Percentiles rank a stretch among this genome's conserved stretches.
phyloP scores from a whole-genome alignment of 2,329 filamentous ascomycete genomes.

The Pseudocercospora eumusae region DNA sequence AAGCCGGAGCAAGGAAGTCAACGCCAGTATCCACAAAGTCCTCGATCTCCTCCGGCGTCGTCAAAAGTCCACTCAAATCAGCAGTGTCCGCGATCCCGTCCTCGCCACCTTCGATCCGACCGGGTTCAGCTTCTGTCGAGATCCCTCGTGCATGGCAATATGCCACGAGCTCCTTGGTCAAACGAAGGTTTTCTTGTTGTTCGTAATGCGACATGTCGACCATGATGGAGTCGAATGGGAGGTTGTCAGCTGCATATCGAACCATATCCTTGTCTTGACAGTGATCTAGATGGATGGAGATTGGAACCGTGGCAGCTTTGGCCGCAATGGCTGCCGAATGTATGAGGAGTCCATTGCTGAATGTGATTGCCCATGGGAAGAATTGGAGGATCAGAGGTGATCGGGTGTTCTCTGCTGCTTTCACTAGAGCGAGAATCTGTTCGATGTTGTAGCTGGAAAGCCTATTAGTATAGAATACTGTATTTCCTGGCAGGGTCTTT shows the following conservation, averaged over 20 bases:
- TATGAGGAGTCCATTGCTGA: conserved; percentile 33
- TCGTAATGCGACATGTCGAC: conserved; percentile 42
- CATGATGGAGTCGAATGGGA: conserved; percentile 39
- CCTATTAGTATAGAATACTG: not conserved
- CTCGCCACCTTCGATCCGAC: conserved; percentile 40
- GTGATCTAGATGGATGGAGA: conserved; percentile 39
- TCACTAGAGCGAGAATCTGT: conserved; percentile 33
- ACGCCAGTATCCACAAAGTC: conserved; percentile 38
- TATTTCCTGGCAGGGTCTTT: not conserved
- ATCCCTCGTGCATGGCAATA: conserved; percentile 38
- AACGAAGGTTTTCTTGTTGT: conserved; percentile 37
- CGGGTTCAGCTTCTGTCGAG: conserved; percentile 39
- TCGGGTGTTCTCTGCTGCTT: conserved; percentile 35
- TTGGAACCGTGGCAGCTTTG: conserved; percentile 31
- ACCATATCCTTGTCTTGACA: conserved; percentile 31
- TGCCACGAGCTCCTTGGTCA: conserved; percentile 34
- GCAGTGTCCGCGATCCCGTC: conserved; percentile 38
- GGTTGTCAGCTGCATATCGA: conserved; percentile 28
- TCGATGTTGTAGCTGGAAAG: conserved; percentile 31
- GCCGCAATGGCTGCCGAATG: conserved; percentile 32
- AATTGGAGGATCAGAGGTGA: conserved; percentile 36
- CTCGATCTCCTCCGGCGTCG: conserved; percentile 34
- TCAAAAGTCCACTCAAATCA: conserved; percentile 36
- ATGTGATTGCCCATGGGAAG: conserved; percentile 37
- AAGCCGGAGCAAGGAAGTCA: conserved; percentile 38